Conservation (phyloP, 2,329 filamentous ascomycete species). For the Xylariaceae sp. region DNA sequence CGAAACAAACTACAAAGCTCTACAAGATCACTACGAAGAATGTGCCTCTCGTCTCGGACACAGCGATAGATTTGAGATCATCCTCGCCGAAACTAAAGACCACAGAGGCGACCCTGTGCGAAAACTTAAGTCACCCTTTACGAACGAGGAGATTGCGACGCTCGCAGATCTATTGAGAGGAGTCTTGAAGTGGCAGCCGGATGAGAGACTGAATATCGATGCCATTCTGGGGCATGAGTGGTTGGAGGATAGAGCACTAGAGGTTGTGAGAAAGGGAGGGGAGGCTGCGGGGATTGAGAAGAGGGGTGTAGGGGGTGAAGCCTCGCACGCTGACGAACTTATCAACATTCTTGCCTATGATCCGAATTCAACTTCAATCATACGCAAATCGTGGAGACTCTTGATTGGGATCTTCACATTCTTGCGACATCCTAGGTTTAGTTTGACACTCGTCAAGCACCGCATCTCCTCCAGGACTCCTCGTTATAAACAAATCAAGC, state of each 20-base stretch:
- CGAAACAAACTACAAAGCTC: background rate
- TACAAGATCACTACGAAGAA: background rate
- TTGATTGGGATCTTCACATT: background rate
- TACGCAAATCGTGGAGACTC: background rate
- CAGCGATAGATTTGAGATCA: background rate
- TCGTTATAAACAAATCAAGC: background rate
- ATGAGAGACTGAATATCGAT: background rate
- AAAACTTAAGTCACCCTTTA: background rate
- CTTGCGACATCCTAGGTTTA: background rate
- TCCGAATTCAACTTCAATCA: no score
- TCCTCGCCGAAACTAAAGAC: background rate
- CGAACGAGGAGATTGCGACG: background rate
- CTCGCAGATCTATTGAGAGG: background rate
- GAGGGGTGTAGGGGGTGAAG: no score
- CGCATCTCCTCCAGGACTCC: background rate
- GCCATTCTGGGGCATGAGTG: background rate
- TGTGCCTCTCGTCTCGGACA: background rate
- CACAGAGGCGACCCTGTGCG: background rate
- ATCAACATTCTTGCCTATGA: no score
- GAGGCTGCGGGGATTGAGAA: no score
- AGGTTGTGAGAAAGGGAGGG: background rate
- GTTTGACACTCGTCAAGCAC: background rate
- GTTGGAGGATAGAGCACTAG: background rate
- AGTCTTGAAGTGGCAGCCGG: background rate
- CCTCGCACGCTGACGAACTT: no score